phyloP scores from a whole-genome alignment of 176 grass and related monocot species.

The Zea mays region Zm-B73-REFERENCE-NAM-5.0 NC_050096.1:4550501-4551000 shows the following conservation, averaged over 20 bases:
- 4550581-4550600: constrained; percentile 1
- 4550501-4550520: background rate
- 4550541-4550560: background rate
- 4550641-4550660: background rate
- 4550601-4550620: background rate
- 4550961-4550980: constrained; percentile 19
- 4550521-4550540: background rate
- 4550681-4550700: background rate
- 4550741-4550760: constrained; percentile 15
- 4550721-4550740: constrained; percentile 21
- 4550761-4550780: constrained; percentile 37
- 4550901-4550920: constrained; percentile 18
- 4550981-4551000: constrained; percentile 33
- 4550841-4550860: background rate
- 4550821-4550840: background rate
- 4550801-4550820: constrained; percentile 6
- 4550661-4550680: background rate
- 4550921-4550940: constrained; percentile 38
- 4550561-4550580: background rate
- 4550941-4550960: constrained; percentile 18
- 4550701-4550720: constrained; percentile 31
- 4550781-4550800: constrained; percentile 42
- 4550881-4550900: background rate
- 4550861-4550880: constrained; percentile 15
- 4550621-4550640: constrained; percentile 10